Percentiles rank a stretch among this genome's conserved stretches.
These are phyloP conservation scores for Flaveria sonorensis DNA, from an alignment of 129 eudicot species.

Conservation along the genomic window DNA sequence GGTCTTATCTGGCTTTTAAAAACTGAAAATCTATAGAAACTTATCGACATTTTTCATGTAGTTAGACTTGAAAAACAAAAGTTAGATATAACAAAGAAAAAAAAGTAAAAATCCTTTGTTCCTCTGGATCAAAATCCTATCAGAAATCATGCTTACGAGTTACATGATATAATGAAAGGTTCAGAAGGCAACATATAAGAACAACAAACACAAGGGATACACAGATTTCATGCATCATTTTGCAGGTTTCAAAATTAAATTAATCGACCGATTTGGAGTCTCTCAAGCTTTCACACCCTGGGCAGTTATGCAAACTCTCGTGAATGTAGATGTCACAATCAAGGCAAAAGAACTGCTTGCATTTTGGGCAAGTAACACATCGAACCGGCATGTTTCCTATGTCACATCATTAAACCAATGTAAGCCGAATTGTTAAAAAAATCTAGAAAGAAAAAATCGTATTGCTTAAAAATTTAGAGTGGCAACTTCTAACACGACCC, in stretches of 20 bases:
- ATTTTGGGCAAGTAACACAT: conserved; percentile 83
- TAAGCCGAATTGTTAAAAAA: neutral
- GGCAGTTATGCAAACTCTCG: conserved; percentile 97
- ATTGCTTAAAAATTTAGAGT: neutral
- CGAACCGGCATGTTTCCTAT: conserved; percentile 71
- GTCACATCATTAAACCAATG: conserved; percentile 11
- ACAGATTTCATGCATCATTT: neutral
- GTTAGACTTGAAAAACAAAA: too few relatives aligned
- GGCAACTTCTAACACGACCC: too few relatives aligned
- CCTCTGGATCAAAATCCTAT: conserved; percentile 25
- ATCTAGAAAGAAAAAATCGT: neutral
- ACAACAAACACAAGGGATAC: conserved; percentile 13
- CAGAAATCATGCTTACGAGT: conserved; percentile 32
- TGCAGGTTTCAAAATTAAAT: neutral
- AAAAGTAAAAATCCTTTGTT: neutral
- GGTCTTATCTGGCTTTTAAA: neutral
- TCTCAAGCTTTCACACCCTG: conserved; percentile 85
- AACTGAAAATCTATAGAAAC: neutral
- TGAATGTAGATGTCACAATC: conserved; percentile 98
- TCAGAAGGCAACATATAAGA: conserved; percentile 11
- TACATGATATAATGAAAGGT: conserved; percentile 9
- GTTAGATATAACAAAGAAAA: neutral
- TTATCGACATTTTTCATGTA: neutral
- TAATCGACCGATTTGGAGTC: conserved; percentile 41
- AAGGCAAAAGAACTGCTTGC: conserved; percentile 83